Evolutionary conservation across 305 asterid genomes (phyloP).

Genomic region (Euphrasia arctica): DNA sequence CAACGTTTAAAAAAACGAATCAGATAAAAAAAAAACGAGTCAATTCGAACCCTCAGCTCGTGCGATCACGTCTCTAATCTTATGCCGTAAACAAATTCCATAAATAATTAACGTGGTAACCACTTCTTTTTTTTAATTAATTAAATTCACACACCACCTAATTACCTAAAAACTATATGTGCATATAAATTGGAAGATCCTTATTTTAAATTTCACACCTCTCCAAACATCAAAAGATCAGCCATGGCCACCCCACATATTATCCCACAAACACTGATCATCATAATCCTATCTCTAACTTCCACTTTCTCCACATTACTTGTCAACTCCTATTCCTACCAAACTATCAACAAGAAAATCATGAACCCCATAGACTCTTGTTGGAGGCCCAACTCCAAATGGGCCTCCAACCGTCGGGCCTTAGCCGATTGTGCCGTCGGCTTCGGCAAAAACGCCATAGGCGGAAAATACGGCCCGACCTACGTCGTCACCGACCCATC

Average conservation of each 20-base stretch:
- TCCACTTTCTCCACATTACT: conserved; percentile 20
- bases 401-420: conserved; percentile 56
- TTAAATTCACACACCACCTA: conserved; percentile 7
- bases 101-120: conserved; percentile 42
- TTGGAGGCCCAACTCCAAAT: conserved; percentile 51
- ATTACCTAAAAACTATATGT: background rate
- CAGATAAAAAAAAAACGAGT: conserved; percentile 24
- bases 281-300: conserved; percentile 23
- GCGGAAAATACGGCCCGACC: conserved; percentile 51
- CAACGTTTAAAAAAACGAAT: background rate
- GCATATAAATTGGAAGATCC: conserved; percentile 19
- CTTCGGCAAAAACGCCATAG: conserved; percentile 50
- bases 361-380: conserved; percentile 63
- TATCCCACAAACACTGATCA: conserved; percentile 20
- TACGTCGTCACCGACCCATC: conserved; percentile 59
- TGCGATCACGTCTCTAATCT: conserved; percentile 54
- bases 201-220: conserved; percentile 3
- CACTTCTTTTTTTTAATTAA: conserved; percentile 30
- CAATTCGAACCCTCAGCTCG: conserved; percentile 40
- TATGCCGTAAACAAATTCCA: conserved; percentile 25
- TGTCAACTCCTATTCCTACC: conserved; percentile 7
- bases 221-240: conserved; percentile 17
- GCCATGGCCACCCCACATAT: conserved; percentile 27
- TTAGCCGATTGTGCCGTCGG: conserved; percentile 71
- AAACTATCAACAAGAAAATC: conserved; percentile 12